Evolutionary conservation across 495 filamentous ascomycete species (phyloP).

Genomic region (Aspergillus affinis): DNA sequence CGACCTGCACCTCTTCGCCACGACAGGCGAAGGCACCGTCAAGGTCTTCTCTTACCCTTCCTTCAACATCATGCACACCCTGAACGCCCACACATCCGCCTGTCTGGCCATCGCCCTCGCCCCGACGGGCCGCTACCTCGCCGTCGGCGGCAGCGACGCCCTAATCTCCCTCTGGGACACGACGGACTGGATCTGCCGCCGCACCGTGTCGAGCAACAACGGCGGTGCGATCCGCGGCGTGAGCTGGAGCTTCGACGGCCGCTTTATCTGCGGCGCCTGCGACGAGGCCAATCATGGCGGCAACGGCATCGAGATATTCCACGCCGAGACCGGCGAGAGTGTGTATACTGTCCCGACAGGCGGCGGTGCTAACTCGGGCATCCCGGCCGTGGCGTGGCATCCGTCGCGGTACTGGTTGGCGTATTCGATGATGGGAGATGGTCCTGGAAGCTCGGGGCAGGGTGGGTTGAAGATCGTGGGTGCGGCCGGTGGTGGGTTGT

Average conservation of each 20-base stretch:
- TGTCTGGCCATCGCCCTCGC: conserved; percentile 71
- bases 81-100: conserved; percentile 82
- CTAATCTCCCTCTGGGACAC: conserved; percentile 92
- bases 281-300: conserved; percentile 61
- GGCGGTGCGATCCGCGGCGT: conserved; percentile 79
- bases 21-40: conserved; percentile 78
- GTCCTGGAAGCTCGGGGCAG: conserved; percentile 66
- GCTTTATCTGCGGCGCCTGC: conserved; percentile 79
- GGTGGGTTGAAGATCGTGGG: conserved; percentile 83
- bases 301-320: conserved; percentile 68
- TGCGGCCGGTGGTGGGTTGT: conserved; percentile 47
- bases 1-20: conserved; percentile 63
- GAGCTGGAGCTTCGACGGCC: conserved; percentile 89
- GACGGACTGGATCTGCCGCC: conserved; percentile 82
- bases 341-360: conserved; percentile 75
- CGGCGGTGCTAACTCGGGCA: conserved; percentile 44
- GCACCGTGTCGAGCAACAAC: conserved; percentile 70
- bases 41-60: conserved; percentile 71
- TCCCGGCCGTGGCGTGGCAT: conserved; percentile 82
- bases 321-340: conserved; percentile 84
- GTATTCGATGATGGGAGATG: conserved; percentile 79
- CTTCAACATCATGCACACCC: conserved; percentile 53
- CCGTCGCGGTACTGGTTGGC: conserved; percentile 86
- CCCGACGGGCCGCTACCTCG: conserved; percentile 76
- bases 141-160: conserved; percentile 85